phyloP scores from a whole-genome alignment of 805 yeast species.

The Ogataea allantospora region DNA sequence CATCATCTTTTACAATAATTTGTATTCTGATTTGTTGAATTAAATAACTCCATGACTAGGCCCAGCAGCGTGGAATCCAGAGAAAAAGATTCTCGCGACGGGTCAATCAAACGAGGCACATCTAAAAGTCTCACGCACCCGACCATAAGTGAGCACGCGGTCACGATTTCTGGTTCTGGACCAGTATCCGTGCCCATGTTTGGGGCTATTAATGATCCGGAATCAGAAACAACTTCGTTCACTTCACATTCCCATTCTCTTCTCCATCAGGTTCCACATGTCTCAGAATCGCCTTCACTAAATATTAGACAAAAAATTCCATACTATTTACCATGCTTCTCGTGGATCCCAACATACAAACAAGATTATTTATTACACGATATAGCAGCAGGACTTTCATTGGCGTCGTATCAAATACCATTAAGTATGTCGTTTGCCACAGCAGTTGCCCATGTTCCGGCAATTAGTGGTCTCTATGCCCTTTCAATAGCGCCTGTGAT shows the following conservation, averaged over 20 bases:
- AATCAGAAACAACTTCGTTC: not conserved
- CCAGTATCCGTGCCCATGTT: not conserved
- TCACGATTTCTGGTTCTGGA: too few species aligned
- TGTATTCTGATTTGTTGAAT: not conserved
- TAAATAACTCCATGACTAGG: slow-evolving; percentile 4
- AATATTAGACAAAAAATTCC: slow-evolving; percentile 37
- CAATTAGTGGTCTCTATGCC: slow-evolving; percentile 74
- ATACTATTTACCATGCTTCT: slow-evolving; percentile 64
- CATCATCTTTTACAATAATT: not conserved
- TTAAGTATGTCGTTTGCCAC: slow-evolving; percentile 79
- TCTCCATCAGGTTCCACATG: not conserved
- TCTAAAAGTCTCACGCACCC: not conserved
- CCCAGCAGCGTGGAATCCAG: slow-evolving; percentile 4
- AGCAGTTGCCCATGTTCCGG: slow-evolving; percentile 80
- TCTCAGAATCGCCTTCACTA: not conserved
- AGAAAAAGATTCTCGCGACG: slow-evolving; percentile 3
- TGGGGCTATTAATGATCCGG: slow-evolving; percentile 2
- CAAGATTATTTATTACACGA: slow-evolving; percentile 50
- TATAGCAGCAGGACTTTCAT: slow-evolving; percentile 76
- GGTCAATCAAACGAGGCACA: not conserved
- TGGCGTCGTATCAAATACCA: slow-evolving; percentile 92
- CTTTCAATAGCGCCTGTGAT: slow-evolving; percentile 76
- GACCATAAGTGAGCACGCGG: not conserved
- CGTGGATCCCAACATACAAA: slow-evolving; percentile 62
- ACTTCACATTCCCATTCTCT: not conserved